Evolutionary conservation across 1,284 basidiomycete species (phyloP).

Genomic region (Cutaneotrichosporon cyanovorans): DNA sequence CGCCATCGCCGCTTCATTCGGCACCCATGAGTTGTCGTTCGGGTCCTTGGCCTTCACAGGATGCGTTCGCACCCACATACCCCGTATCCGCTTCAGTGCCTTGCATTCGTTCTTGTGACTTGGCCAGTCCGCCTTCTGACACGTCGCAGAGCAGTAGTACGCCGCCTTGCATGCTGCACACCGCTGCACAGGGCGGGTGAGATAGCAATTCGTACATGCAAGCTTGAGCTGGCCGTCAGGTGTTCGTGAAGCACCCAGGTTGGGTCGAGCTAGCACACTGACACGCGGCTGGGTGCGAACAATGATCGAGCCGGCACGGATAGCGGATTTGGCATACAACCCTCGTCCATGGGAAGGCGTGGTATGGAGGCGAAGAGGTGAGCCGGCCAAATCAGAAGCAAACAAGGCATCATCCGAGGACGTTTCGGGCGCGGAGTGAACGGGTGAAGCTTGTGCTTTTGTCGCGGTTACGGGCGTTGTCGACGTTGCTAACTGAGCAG

Average conservation of each 20-base stretch:
- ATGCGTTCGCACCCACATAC: constrained; percentile 17
- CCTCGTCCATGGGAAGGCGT: constrained; percentile 26
- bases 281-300: constrained; percentile 56
- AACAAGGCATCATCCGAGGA: too few species aligned
- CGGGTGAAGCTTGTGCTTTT: too few species aligned
- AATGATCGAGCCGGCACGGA: constrained; percentile 51
- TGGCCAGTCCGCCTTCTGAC: constrained; percentile 70
- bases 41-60: constrained; percentile 12
- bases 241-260: constrained; percentile 49
- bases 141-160: constrained; percentile 63
- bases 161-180: constrained; percentile 64
- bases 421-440: too few species aligned
- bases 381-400: constrained; percentile 1
- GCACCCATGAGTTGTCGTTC: constrained; percentile 47
- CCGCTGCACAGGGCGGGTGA: constrained; percentile 47
- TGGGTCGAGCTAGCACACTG: constrained; percentile 57
- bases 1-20: constrained; percentile 62
- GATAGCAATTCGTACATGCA: constrained; percentile 1
- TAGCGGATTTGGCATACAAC: constrained; percentile 18
- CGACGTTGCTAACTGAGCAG: too few species aligned
- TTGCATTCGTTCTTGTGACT: constrained; percentile 68
- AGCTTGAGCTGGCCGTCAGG: constrained; percentile 49
- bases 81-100: constrained; percentile 51
- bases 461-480: too few species aligned
- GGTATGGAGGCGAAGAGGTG: constrained; percentile 21